Evolutionary conservation across 2,329 filamentous ascomycete species (phyloP), one percentile per base, ranked within the genome.

Genomic region (Chaetomium sp.): DNA sequence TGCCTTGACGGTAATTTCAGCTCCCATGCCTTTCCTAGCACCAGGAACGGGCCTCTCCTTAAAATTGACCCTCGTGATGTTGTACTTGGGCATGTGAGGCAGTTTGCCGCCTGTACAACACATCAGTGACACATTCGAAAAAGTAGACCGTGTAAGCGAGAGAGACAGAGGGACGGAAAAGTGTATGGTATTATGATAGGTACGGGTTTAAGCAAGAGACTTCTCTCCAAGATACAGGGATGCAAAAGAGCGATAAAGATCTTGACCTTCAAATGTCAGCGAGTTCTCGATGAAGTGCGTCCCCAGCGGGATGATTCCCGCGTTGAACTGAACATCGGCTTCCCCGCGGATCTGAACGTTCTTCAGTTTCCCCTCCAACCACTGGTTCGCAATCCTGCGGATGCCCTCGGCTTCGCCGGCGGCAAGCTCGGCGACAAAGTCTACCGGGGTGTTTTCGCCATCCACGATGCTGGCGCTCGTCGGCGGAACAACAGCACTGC

Each of bases 361-460:
- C 9, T 84, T 80, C 56, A 97, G 75, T 53, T 83, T 85, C 41
- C 91, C 91, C 53, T 88, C 84, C 58, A 99, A 74, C 85, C 90
- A 97, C 69, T 96, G 88, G 68, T 94, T 90, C 47, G 89, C 90
- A 60, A 97, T 80, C 57, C 80, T 80, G 57, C 89, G 85, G 63
- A 96, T 84, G 5, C 85, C 86, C 53, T 91, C 84, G 11, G 89
- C 75, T 65, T 91, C 82, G 35, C 91, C 91, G 33, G 90, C 87
- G 40, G 80, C 75, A 41, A 97, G 72, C 59, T 94, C 85, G 43
- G 87, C 81, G 53, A 94, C 72, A 63, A 97, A 85, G 65, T 96
- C 88, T 55, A 97, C 75, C 55, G 81, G 75, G 2, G 89, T 97
- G 12, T 78, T 82, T 64, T 89, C 82, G 9, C 89, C 88, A 66